Base-by-base conservation (phyloP, 345 rosid species). In the Gynandropsis gynandra region DNA sequence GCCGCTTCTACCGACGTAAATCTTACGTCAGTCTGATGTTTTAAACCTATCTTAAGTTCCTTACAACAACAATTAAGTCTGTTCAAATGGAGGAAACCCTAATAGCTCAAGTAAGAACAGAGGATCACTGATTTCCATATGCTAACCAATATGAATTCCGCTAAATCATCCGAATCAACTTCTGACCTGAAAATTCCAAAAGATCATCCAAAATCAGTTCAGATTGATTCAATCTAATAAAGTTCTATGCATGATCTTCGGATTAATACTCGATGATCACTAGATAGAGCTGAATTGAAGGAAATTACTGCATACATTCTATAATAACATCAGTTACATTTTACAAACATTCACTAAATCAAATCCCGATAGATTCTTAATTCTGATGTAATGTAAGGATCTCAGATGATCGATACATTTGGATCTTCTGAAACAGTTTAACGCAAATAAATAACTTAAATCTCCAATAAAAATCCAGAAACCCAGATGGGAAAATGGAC, bases 31-130 rank as follows among this genome's bases (percentile, higher is more conserved):
- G 53, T 3, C 10, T 35, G 34, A 63, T 36, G 2, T 24, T 24
- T 5, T 2, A 24, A 5, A 24, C 17, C 15, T 32, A 51, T 29
- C 65, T 16, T 16, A 0, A 32, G 10, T 15, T 16, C 4, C 27
- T 10, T 16, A 62, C 17, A 54, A 47, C 15, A 46, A 5, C 8
- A 37, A 15, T 32, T 65, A 66, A 54, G 65, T 60, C 9, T 65
- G 70, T 19, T 51, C 56, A 54, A 59, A 66, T 0, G 52, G 65
- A 66, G 71, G 70, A 59, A 41, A 55, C 70, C 61, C 65, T 52
- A 32, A 16, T 3, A 65, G 70, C 52, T 54, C 60, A 65, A 65
- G 38, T 15, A 19, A 58, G 50, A 65, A 39, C 42, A 64, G 5
- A 24, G 29, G 29, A 36, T 24, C 44, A 47, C n/a, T 42, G 5